Percentiles rank a stretch among this genome's conserved stretches.
Conservation (phyloP, 352 stramenopile genomes). For the Plasmopara viticola region DNA sequence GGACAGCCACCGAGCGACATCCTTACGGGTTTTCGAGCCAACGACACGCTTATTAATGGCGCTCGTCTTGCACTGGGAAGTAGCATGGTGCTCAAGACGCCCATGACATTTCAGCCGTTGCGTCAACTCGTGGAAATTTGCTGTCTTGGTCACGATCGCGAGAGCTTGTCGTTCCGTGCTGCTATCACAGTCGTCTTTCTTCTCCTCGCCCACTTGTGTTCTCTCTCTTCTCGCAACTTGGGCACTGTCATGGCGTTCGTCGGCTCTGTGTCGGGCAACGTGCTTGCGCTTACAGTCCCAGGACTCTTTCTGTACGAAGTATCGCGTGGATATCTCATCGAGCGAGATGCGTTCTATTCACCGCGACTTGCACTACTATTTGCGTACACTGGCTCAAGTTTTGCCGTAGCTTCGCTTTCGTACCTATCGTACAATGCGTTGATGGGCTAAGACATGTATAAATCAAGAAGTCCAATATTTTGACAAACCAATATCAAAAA, state of each 20-base stretch:
- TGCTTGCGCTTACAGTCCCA: slow-evolving; percentile 64
- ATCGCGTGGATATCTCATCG: slow-evolving; percentile 46
- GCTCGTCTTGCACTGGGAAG: slow-evolving; percentile 61
- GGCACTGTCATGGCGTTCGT: slow-evolving; percentile 75
- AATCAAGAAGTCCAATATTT: slow-evolving; percentile 11
- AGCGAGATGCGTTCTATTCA: slow-evolving; percentile 44
- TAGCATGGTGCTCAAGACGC: slow-evolving; percentile 78
- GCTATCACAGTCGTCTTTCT: slow-evolving; percentile 68
- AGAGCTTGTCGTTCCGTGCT: slow-evolving; percentile 63
- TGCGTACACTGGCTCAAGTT: slow-evolving; percentile 38
- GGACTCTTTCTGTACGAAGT: slow-evolving; percentile 75
- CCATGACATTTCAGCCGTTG: slow-evolving; percentile 82
- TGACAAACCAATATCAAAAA: slow-evolving; percentile 32
- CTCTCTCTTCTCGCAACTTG: slow-evolving; percentile 54
- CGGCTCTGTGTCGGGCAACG: slow-evolving; percentile 60
- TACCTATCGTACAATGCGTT: slow-evolving; percentile 63
- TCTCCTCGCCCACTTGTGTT: slow-evolving; percentile 51
- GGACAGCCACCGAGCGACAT: slow-evolving; percentile 81
- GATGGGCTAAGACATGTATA: slow-evolving; percentile 15
- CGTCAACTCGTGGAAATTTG: slow-evolving; percentile 69
- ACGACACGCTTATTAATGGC: slow-evolving; percentile 75
- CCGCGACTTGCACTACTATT: slow-evolving; percentile 45
- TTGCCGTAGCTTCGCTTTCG: slow-evolving; percentile 58
- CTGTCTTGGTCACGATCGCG: slow-evolving; percentile 60
- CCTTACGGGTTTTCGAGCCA: slow-evolving; percentile 58